These are phyloP conservation scores for Xylariaceae sp. DNA, from an alignment of 2,329 filamentous ascomycete species.

Conservation along the genomic window DNA sequence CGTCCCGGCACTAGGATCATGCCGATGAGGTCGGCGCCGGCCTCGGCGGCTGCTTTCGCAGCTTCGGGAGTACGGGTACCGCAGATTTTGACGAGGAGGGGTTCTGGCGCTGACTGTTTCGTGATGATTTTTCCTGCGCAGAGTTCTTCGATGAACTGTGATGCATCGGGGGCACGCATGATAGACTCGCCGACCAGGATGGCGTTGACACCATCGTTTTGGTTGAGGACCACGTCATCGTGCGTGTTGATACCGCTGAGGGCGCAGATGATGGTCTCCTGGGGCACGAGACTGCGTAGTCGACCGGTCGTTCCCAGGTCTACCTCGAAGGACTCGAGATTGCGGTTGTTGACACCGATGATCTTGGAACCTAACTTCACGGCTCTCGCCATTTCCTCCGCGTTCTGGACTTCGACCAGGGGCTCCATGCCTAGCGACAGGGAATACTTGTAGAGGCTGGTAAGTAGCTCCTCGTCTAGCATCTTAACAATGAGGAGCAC, in stretches of 20 bases:
- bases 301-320: constrained; percentile 89
- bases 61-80: constrained; percentile 80
- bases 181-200: constrained; percentile 92
- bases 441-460: constrained; percentile 81
- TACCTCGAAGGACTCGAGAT: constrained; percentile 93
- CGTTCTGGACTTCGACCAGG: constrained; percentile 91
- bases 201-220: constrained; percentile 83
- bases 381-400: constrained; percentile 85
- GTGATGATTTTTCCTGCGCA: constrained; percentile 52
- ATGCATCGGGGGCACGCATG: constrained; percentile 83
- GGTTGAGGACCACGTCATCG: constrained; percentile 81
- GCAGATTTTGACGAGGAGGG: constrained; percentile 85
- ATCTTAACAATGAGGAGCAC: constrained; percentile 97
- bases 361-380: constrained; percentile 81
- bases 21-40: constrained; percentile 86
- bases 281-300: constrained; percentile 78
- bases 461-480: constrained; percentile 70
- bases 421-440: constrained; percentile 92
- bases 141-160: constrained; percentile 75
- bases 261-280: constrained; percentile 83
- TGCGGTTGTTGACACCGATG: constrained; percentile 96
- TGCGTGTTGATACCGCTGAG: constrained; percentile 89
- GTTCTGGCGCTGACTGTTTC: constrained; percentile 34
- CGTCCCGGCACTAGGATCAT: constrained; percentile 83
- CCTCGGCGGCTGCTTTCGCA: constrained; percentile 72